Conservation (phyloP, 441 rosid species). For the Erodium moschatum region DNA sequence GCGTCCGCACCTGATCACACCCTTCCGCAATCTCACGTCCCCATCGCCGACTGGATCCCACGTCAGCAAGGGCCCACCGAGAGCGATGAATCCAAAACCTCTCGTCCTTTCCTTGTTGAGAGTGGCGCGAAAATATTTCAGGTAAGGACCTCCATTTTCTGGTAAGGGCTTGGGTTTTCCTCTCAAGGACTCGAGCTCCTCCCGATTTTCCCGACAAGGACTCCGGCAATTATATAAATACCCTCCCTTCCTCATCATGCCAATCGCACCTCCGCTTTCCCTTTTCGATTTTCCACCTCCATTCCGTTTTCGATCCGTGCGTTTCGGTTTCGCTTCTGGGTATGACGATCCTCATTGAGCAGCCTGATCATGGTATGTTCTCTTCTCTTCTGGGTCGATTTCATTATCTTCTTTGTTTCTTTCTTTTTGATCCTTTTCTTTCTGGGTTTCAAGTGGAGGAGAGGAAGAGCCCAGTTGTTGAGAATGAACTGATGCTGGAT, state of each 20-base stretch:
- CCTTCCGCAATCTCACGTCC: too few species aligned
- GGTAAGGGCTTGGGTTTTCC: neutral
- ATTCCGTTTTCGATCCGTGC: too few species aligned
- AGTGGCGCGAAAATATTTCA: neutral
- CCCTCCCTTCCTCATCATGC: slow-evolving; percentile 3
- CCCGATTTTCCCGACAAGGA: slow-evolving; percentile 1
- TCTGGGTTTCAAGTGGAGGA: neutral
- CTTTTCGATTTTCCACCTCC: neutral
- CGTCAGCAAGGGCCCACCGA: neutral
- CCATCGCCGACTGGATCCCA: neutral
- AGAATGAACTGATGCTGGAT: neutral
- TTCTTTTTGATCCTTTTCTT: too few species aligned
- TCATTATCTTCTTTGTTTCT: neutral
- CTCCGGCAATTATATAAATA: slow-evolving; percentile 11
- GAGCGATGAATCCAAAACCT: neutral
- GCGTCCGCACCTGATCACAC: neutral
- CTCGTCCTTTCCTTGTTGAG: neutral
- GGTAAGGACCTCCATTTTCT: too few species aligned
- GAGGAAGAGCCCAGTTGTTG: neutral
- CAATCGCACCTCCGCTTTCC: neutral
- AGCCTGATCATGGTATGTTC: slow-evolving; percentile 4
- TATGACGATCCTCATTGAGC: slow-evolving; percentile 20
- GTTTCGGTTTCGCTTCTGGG: neutral
- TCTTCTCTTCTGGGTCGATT: neutral
- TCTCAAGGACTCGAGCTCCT: neutral